Conservation (phyloP, 257 asterid genomes). For the Forsythia viridissima region DNA sequence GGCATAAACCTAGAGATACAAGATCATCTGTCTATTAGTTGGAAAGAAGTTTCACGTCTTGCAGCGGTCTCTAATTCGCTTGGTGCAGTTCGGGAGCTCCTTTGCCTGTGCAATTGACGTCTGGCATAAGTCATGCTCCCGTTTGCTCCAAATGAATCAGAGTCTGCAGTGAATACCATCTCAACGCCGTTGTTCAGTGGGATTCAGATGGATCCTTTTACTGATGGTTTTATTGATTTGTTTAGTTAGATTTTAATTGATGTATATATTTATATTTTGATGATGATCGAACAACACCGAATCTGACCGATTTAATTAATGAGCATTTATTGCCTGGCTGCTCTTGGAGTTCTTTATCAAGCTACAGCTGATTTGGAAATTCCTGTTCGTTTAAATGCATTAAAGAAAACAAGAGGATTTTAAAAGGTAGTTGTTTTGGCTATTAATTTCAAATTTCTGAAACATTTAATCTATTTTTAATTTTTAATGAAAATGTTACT, state of each 20-base stretch:
- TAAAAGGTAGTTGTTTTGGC: not conserved
- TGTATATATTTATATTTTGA: not conserved
- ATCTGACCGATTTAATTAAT: not conserved
- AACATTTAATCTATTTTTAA: not conserved
- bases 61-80: not conserved
- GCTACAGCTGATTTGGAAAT: not conserved
- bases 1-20: not conserved
- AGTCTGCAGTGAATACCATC: not conserved
- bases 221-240: not conserved
- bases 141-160: not conserved
- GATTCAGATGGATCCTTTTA: not conserved
- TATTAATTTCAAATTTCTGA: not conserved
- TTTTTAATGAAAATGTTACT: not conserved
- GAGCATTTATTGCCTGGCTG: not conserved
- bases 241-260: not conserved
- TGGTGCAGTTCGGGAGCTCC: not conserved
- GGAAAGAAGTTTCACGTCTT: not conserved
- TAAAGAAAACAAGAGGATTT: not conserved
- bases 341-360: not conserved
- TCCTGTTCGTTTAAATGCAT: not conserved
- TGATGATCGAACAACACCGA: not conserved
- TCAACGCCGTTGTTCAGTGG: not conserved
- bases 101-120: not conserved
- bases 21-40: not conserved
- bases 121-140: not conserved